These are phyloP conservation scores for Rhodocollybia butyracea DNA, from an alignment of 768 basidiomycete species.

Conservation along the genomic window DNA sequence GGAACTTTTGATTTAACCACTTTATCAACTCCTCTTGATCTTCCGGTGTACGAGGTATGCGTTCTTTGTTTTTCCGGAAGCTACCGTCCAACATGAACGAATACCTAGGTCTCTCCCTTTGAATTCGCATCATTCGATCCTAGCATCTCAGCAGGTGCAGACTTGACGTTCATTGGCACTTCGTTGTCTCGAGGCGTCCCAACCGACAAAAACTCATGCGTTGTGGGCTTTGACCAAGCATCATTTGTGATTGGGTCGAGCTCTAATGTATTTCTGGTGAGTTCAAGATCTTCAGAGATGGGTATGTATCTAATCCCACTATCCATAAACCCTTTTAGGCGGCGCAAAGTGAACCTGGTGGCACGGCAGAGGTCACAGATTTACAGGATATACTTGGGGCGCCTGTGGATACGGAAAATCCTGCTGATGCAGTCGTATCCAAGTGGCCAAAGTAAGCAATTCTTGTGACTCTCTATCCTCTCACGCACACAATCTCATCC, in stretches of 20 bases:
- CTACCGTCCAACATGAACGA: background rate
- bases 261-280: constrained; percentile 63
- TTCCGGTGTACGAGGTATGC: constrained; percentile 57
- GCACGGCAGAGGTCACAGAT: constrained; percentile 43
- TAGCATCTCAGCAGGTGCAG: constrained; percentile 64
- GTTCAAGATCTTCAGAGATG: constrained; percentile 5
- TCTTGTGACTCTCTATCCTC: background rate
- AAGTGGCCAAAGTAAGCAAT: constrained; percentile 58
- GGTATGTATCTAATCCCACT: background rate
- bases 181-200: constrained; percentile 55
- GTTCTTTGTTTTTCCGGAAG: background rate
- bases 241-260: constrained; percentile 76
- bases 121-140: constrained; percentile 79
- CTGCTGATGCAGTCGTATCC: constrained; percentile 54
- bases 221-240: constrained; percentile 71
- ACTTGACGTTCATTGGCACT: constrained; percentile 63
- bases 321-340: constrained; percentile 1
- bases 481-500: constrained; percentile 3
- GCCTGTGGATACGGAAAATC: constrained; percentile 44
- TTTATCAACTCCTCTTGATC: constrained; percentile 32
- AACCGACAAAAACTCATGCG: constrained; percentile 55
- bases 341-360: constrained; percentile 33
- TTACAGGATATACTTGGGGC: constrained; percentile 32
- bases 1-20: constrained; percentile 43
- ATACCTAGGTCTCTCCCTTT: constrained; percentile 51